Base-by-base conservation (phyloP, 2,329 filamentous ascomycete genomes). In the Didymella sp. region DNA sequence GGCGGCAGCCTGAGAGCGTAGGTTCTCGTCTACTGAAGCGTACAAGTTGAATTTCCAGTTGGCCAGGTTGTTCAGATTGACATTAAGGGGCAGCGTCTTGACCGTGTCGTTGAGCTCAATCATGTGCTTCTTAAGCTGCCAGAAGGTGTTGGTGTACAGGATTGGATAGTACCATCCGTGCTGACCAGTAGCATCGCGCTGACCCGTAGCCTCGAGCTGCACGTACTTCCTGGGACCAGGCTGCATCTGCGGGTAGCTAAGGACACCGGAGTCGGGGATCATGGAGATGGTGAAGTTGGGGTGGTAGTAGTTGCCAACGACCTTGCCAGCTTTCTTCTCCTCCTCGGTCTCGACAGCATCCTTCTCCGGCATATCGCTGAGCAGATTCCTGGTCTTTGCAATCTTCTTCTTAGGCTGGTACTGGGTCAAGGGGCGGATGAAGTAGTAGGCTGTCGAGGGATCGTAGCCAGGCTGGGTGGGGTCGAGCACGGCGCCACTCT, bases 141-240 rank as follows among this genome's bases (percentile, higher is more conserved):
- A 99, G 78, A 99, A 99, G 4, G 90, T 96, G 79, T 99, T 99
- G 73, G 95, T 82, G 74, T 92, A 99, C 35, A 98, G 79, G 41
- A 97, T 86, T 4, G 95, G 95, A 72, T 90, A 87, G 73, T 98
- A 99, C 93, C 93, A 99, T 59, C 89, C 89, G 77, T 98, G 92
- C 77, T 93, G 85, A 33, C 95, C 95, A 13, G 87, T 87, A 2
- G 83, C 87, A 75, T 99, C 95, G 58, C 95, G 87, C 41, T 92
- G 90, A 43, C 89, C 90, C 2, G 87, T 92, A 2, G 85, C 77
- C 75, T 98, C 95, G 28, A 96, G 83, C 42, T 87, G 87, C 33
- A 97, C 80, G 73, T 90, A 95, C 69, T 92, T 88, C 49, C 89
- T 86, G 53, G 90, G 80, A 0, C 91, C 90, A 1, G 91, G 89